A percentile compares a stretch with the other conserved stretches of the same genome.
Evolutionary conservation across 257 asterid species (phyloP).

Genomic region (Gynochthodes officinalis): DNA sequence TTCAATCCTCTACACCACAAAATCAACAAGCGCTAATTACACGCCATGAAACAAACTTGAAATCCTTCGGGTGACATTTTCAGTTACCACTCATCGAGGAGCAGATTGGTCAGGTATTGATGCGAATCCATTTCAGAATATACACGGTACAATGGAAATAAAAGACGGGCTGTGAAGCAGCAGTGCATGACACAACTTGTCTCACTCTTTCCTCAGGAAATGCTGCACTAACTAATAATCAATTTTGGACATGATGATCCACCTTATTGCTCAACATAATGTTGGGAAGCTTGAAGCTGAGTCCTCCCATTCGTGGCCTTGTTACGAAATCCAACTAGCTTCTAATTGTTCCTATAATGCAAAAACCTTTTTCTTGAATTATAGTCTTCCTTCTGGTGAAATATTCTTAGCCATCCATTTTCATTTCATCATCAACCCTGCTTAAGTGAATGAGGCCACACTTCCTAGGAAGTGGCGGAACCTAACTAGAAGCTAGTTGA

Average conservation of each 20-base stretch:
- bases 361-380: constrained; percentile 41
- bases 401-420: constrained; percentile 35
- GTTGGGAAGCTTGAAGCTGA: constrained; percentile 54
- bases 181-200: neutral
- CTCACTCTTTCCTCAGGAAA: neutral
- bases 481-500: neutral
- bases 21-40: neutral
- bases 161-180: no score
- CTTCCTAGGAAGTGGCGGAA: neutral
- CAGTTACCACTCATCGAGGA: neutral
- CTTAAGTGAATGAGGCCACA: neutral
- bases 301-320: constrained; percentile 36
- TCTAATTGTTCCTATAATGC: constrained; percentile 44
- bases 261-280: constrained; percentile 20
- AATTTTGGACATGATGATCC: constrained; percentile 15
- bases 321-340: constrained; percentile 54
- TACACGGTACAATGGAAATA: no score
- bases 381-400: constrained; percentile 32
- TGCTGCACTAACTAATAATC: constrained; percentile 12
- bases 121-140: no score
- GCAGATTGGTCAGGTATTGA: no score
- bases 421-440: constrained; percentile 46
- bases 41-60: neutral
- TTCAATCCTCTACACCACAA: neutral
- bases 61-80: neutral